phyloP scores from a whole-genome alignment of 2,329 filamentous ascomycete species.

The Xylariaceae sp. region DNA sequence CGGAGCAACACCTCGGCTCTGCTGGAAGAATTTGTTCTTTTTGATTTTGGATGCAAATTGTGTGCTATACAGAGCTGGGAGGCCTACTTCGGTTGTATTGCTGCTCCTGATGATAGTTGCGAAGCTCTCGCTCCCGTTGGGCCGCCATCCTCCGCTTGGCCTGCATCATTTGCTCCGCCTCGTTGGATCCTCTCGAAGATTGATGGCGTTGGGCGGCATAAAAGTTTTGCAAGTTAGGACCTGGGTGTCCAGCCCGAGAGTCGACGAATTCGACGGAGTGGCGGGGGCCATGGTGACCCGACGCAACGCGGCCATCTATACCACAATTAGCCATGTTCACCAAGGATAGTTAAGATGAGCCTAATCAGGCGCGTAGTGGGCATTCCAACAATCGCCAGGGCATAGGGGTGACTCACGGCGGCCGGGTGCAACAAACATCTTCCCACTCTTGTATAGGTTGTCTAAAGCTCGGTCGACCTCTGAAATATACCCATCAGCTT shows the following conservation, averaged over 20 bases:
- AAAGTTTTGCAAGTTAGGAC: conserved; percentile 82
- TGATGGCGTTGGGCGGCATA: conserved; percentile 93
- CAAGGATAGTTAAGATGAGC: conserved; percentile 16
- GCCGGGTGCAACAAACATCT: conserved; percentile 68
- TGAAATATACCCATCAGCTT: conserved; percentile 37
- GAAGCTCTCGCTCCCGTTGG: conserved; percentile 96
- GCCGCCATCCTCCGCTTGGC: conserved; percentile 98
- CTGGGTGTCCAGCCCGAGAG: conserved; percentile 60
- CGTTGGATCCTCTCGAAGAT: conserved; percentile 72
- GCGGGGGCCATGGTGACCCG: conserved; percentile 54
- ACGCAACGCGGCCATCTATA: conserved; percentile 65
- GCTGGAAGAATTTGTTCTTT: conserved; percentile 33
- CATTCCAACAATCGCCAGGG: conserved; percentile 1
- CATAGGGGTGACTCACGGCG: conserved; percentile 68
- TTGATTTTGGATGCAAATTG: conserved; percentile 37
- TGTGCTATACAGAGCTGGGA: conserved; percentile 67
- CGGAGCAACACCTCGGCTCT: conserved; percentile 26
- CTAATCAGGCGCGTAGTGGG: conserved; percentile 11
- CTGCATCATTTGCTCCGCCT: conserved; percentile 98
- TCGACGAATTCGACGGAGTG: conserved; percentile 80
- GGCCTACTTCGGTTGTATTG: conserved; percentile 99
- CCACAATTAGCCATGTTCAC: conserved; percentile 23
- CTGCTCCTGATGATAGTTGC: conserved; percentile 99
- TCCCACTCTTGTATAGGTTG: conserved; percentile 94
- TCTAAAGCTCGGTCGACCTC: conserved; percentile 96